Conservation (phyloP, 2,329 filamentous ascomycete species). For the Aspergillus oerlinghausenensis region DNA sequence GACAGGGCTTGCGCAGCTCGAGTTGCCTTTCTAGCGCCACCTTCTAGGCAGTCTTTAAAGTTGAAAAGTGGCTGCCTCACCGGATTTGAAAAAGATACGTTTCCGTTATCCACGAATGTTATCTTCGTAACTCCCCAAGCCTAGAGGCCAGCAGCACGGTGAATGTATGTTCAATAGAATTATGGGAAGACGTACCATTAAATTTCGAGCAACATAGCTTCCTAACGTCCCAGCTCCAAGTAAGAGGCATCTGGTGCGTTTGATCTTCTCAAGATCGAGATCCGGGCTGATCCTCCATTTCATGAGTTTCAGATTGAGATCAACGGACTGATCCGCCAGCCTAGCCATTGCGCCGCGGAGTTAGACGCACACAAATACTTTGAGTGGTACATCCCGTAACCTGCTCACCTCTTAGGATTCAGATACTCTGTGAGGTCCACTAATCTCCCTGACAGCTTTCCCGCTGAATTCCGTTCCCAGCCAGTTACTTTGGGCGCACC, state of each 20-base stretch:
- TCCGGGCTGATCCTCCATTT: slow-evolving; percentile 95
- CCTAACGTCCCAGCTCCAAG: slow-evolving; percentile 90
- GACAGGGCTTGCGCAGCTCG: slow-evolving; percentile 74
- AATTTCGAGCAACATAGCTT: slow-evolving; percentile 84
- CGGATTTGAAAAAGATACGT: slow-evolving; percentile 92
- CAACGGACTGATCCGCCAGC: slow-evolving; percentile 88
- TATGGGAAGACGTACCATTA: slow-evolving; percentile 54
- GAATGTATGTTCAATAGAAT: background rate
- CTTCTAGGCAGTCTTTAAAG: slow-evolving; percentile 81
- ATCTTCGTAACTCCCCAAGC: slow-evolving; percentile 95
- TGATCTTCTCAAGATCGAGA: slow-evolving; percentile 82
- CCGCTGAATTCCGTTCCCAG: slow-evolving; percentile 80
- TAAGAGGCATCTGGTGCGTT: slow-evolving; percentile 81
- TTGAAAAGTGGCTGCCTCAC: slow-evolving; percentile 90
- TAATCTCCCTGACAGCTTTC: slow-evolving; percentile 71
- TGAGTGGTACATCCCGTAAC: background rate
- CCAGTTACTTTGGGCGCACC: slow-evolving; percentile 84
- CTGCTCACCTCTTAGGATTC: slow-evolving; percentile 64
- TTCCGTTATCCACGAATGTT: slow-evolving; percentile 90
- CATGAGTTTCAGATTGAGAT: slow-evolving; percentile 95
- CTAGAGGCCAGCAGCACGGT: slow-evolving; percentile 17
- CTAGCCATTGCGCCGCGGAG: slow-evolving; percentile 21
- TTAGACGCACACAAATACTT: background rate
- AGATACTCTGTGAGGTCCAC: slow-evolving; percentile 89
- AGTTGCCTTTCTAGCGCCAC: slow-evolving; percentile 77